Base-by-base conservation (phyloP, 2,329 filamentous ascomycete genomes). In the Juglanconis sp. region DNA sequence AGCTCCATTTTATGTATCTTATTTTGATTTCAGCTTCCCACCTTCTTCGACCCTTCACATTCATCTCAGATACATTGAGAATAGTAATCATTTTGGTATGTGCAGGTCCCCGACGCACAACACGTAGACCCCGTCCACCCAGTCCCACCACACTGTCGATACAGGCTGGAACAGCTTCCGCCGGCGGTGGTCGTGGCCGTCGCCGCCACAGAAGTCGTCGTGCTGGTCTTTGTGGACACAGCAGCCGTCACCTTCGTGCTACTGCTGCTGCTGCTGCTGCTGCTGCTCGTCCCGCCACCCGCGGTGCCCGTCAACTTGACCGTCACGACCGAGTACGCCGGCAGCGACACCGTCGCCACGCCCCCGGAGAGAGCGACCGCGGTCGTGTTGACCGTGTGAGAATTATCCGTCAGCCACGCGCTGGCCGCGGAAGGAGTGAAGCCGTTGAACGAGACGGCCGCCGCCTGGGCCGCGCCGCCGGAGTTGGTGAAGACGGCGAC, bases 21-120 rank as follows among this genome's bases (percentile, higher is more conserved):
- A 3, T 17, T 4, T 24, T 6, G 4, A n/a, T 10, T 11, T 24
- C 6, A 13, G 30, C 15, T 36, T 35, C 31, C 15, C 8, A 47
- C 13, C 42, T 24, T 24, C 42, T 6, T 24, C 42, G 6, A 15
- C 42, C 42, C 15, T 17, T 13, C 6, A 7, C 11, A 46, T 5
- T 7, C 42, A 17, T 46, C 4, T 2, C 17, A 60, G 10, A 62
- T 48, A 24, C 53, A 60, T 47, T 50, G 73, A 66, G 4, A 72
- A 59, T 42, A 78, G 56, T 42, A 77, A 60, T 11, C 63, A 71
- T 48, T 80, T 74, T 3, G 76, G 74, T 3, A 79, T 71, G 59
- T 73, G 75, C 65, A 79, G 77, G 69, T 81, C 76, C 7, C 81
- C 75, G 31, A 68, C 66, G 35, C 69, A 71, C 4, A 72, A 70